phyloP scores from a whole-genome alignment of 2,329 filamentous ascomycete species.

The Lasiodiplodia sp. region DNA sequence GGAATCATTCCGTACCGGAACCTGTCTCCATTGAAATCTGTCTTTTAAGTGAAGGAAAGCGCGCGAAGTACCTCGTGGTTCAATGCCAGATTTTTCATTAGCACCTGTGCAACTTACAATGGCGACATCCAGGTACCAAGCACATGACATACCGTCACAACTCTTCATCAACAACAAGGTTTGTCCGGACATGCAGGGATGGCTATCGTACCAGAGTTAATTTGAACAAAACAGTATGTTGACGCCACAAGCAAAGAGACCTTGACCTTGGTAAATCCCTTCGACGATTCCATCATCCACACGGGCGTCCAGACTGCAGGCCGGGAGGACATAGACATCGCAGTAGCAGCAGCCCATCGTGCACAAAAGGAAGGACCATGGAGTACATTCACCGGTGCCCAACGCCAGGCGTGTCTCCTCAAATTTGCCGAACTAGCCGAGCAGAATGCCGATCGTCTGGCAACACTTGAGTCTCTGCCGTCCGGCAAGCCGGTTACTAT shows the following conservation, averaged over 20 bases:
- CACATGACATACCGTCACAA: conserved; percentile 5
- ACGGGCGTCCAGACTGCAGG: conserved; percentile 19
- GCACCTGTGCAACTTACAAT: background rate
- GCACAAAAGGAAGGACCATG: conserved; percentile 14
- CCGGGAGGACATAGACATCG: conserved; percentile 14
- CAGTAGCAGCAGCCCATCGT: conserved; percentile 5
- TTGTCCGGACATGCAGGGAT: background rate
- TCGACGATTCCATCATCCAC: conserved; percentile 12
- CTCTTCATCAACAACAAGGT: conserved; percentile 23
- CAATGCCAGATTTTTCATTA: background rate
- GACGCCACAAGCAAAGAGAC: background rate
- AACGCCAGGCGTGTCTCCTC: conserved; percentile 35
- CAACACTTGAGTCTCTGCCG: conserved; percentile 84
- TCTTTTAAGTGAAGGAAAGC: background rate
- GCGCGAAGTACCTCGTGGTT: background rate
- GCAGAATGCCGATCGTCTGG: conserved; percentile 77
- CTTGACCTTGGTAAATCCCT: conserved; percentile 12
- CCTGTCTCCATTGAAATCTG: background rate
- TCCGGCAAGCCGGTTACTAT: conserved; percentile 78
- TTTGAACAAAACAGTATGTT: background rate
- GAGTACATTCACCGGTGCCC: conserved; percentile 4
- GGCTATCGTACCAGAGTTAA: background rate
- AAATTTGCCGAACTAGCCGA: conserved; percentile 84
- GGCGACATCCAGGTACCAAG: conserved; percentile 2
- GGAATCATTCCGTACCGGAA: background rate